A percentile compares a stretch with the other conserved stretches of the same genome.
Evolutionary conservation across 768 basidiomycete species (phyloP).

Genomic region (Termitomyces sp.): DNA sequence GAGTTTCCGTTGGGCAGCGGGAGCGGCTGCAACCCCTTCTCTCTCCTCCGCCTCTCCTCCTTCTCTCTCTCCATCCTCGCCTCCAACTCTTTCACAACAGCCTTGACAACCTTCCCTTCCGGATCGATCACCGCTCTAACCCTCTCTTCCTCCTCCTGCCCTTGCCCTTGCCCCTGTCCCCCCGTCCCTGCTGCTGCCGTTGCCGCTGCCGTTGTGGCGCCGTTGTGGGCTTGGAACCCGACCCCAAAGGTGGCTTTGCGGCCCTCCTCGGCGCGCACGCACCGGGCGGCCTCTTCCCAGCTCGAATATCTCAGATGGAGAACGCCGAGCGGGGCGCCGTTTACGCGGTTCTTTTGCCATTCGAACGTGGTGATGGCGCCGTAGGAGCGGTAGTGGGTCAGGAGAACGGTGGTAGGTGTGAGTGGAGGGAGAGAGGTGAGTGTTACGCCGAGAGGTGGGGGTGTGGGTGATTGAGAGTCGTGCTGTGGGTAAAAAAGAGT

Average conservation of each 20-base stretch:
- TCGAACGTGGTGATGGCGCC: conserved; percentile 67
- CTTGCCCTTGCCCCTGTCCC: conserved; percentile 33
- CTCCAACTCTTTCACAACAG: conserved; percentile 63
- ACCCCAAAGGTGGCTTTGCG: conserved; percentile 41
- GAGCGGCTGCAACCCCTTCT: conserved; percentile 15
- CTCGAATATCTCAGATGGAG: conserved; percentile 63
- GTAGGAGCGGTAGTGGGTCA: conserved; percentile 55
- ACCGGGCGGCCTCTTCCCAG: conserved; percentile 64
- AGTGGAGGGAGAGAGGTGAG: conserved; percentile 68
- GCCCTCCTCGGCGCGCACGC: conserved; percentile 64
- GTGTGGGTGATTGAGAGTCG: conserved; percentile 65
- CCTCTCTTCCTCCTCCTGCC: conserved; percentile 51
- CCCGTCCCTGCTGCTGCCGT: conserved; percentile 19
- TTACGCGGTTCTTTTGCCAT: conserved; percentile 70
- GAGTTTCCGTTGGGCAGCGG: background rate
- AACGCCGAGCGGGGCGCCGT: conserved; percentile 81
- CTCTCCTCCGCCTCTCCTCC: conserved; percentile 36
- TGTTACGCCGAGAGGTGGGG: conserved; percentile 71
- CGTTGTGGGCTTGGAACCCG: background rate
- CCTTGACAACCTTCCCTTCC: conserved; percentile 57
- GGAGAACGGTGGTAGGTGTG: conserved; percentile 59
- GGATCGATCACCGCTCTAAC: conserved; percentile 78
- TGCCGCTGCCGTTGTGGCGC: no score
- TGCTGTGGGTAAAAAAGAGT: conserved; percentile 45
- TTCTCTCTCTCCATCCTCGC: conserved; percentile 41